Evolutionary conservation across 1,284 basidiomycete genomes (phyloP).

Genomic region (Tilletia indica): DNA sequence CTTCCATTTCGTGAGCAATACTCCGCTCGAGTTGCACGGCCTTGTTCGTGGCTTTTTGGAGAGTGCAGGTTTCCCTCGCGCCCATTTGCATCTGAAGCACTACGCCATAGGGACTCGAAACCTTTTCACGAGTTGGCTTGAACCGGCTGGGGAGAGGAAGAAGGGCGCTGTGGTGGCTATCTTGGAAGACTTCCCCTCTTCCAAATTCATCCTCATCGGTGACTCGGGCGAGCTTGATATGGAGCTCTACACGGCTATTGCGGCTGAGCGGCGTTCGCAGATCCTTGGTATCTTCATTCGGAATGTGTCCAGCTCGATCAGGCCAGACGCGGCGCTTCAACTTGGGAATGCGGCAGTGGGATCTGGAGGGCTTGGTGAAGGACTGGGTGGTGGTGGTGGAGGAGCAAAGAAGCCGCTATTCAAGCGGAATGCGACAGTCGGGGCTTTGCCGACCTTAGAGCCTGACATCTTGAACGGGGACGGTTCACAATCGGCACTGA

Average conservation of each 20-base stretch:
- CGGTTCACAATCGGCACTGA: too few species aligned
- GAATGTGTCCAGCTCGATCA: conserved; percentile 36
- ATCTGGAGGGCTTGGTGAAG: not conserved
- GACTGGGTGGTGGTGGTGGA: not conserved
- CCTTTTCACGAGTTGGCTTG: conserved; percentile 40
- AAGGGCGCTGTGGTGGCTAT: conserved; percentile 34
- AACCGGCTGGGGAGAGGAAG: conserved; percentile 45
- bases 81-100: conserved; percentile 55
- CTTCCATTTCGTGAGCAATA: conserved; percentile 69
- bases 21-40: conserved; percentile 79
- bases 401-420: not conserved
- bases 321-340: conserved; percentile 4
- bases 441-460: not conserved
- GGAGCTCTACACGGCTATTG: conserved; percentile 48
- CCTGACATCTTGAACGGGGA: not conserved
- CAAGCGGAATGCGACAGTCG: not conserved
- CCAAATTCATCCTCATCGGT: conserved; percentile 47
- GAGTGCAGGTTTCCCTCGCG: conserved; percentile 68
- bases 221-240: conserved; percentile 52
- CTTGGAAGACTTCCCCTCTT: conserved; percentile 36
- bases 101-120: conserved; percentile 35
- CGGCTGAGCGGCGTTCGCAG: conserved; percentile 40
- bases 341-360: not conserved
- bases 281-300: conserved; percentile 47
- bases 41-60: conserved; percentile 76